Base-by-base conservation (phyloP, 345 rosid species). In the Schrenkiella parvula region DNA sequence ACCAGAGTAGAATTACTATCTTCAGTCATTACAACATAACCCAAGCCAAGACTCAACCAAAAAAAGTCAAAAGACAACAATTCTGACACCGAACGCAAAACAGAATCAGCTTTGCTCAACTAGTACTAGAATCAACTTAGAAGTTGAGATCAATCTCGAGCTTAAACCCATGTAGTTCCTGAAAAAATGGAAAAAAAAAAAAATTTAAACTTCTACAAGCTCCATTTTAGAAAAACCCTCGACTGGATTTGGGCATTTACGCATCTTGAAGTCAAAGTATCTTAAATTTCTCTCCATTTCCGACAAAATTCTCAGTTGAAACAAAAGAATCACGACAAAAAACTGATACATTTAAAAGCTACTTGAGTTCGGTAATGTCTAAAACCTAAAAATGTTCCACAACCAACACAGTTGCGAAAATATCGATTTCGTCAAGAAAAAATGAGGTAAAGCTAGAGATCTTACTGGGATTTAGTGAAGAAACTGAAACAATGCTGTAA, bases 261-360 rank as follows among this genome's bases (percentile, higher is more conserved):
- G 22, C 46, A 64, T 72, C 77, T 53, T 32, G 56, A 73, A 62
- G 76, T 63, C 70, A 72, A 72, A 69, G 4, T 11, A 1, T 1
- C 57, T 22, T 64, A 58, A 70, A 58, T 22, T 22, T 17, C 18
- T 70, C 48, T 70, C 58, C 66, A 31, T 41, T 64, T 26, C 28
- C 22, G 11, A 63, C 64, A 52, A 53, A 63, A 22, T 1, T 23
- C 7, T 54, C 35, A 51, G 12, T 51, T 50, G 59, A 34, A 19
- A 35, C 55, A 56, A 6, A 53, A 48, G 19, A 46, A 17, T 26
- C 28, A 38, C 44, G 4, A 48, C 14, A 31, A 53, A 47, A 14
- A 25, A 2, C 38, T 11, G 21, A 18, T 6, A 61, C 50, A 48
- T 8, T 50, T 29, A 23, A 70, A 70, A 58, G 32, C 41, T 3